Conservation (phyloP, 495 filamentous ascomycete genomes). For the Glonium stellatum region DNA sequence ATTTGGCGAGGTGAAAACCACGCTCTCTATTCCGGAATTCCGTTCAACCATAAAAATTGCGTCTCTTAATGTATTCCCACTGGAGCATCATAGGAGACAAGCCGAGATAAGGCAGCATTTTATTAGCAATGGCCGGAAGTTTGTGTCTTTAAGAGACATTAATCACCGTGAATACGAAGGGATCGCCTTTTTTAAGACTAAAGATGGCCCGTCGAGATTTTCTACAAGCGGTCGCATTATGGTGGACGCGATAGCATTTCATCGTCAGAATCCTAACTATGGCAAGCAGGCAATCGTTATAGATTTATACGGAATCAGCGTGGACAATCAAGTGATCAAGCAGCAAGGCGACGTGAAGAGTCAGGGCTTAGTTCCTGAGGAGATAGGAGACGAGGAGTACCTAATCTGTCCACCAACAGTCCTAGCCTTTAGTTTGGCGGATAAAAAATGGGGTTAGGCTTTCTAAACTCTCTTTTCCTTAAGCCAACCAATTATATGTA, state of each 20-base stretch:
- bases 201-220: not conserved
- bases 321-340: not conserved
- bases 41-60: conserved; percentile 50
- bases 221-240: conserved; percentile 1
- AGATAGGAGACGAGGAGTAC: conserved; percentile 29
- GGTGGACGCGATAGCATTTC: conserved; percentile 1
- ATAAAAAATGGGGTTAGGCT: conserved; percentile 26
- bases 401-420: conserved; percentile 31
- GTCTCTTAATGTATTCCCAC: conserved; percentile 47
- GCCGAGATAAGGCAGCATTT: conserved; percentile 33
- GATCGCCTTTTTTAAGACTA: not conserved
- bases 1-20: conserved; percentile 43
- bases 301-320: not conserved
- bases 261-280: not conserved
- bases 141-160: conserved; percentile 1
- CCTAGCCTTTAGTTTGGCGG: conserved; percentile 30
- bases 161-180: not conserved
- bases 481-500: not conserved
- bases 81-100: conserved; percentile 46
- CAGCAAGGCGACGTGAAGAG: not conserved
- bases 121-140: conserved; percentile 6
- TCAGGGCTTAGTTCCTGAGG: not conserved
- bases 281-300: not conserved
- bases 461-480: not conserved
- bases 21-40: conserved; percentile 43